Evolutionary conservation across 2,329 filamentous ascomycete genomes (phyloP).

Genomic region (Knufia petricola): DNA sequence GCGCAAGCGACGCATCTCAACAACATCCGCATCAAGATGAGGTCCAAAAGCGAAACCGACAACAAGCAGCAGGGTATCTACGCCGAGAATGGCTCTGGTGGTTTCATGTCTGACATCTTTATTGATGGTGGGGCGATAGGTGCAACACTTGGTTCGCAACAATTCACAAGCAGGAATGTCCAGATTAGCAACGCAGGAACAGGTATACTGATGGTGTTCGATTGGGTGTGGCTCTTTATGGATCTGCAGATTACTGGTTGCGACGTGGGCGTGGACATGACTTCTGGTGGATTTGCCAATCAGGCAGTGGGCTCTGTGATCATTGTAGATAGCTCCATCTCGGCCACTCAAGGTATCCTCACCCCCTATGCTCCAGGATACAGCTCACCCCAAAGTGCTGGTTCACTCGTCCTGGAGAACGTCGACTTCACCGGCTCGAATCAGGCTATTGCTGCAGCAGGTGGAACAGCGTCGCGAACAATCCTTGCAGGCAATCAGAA

Average conservation of each 20-base stretch:
- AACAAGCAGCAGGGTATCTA: conserved; percentile 50
- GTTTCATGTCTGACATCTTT: conserved; percentile 49
- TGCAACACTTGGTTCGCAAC: conserved; percentile 54
- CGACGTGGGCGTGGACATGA: conserved; percentile 43
- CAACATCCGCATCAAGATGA: conserved; percentile 66
- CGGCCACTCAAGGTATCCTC: conserved; percentile 42
- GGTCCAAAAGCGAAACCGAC: conserved; percentile 34
- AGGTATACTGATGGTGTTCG: conserved; percentile 45
- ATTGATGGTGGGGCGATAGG: conserved; percentile 55
- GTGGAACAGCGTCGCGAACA: conserved; percentile 27
- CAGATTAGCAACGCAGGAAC: conserved; percentile 40
- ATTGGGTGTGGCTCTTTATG: conserved; percentile 54
- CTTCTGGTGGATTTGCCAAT: conserved; percentile 29
- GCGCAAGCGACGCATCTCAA: conserved; percentile 63
- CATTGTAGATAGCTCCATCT: conserved; percentile 48
- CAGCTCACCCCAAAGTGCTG: conserved; percentile 36
- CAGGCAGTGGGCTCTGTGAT: conserved; percentile 47
- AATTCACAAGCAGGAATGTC: conserved; percentile 51
- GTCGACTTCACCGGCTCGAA: conserved; percentile 42
- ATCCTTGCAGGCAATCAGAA: conserved; percentile 37
- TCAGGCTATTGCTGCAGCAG: conserved; percentile 33
- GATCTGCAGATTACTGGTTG: conserved; percentile 45
- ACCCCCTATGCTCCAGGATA: conserved; percentile 35
- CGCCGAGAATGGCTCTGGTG: conserved; percentile 57
- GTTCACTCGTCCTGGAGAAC: conserved; percentile 48